These are phyloP conservation scores for Rhizopogon salebrosus DNA, from an alignment of 768 basidiomycete species.

Conservation along the genomic window DNA sequence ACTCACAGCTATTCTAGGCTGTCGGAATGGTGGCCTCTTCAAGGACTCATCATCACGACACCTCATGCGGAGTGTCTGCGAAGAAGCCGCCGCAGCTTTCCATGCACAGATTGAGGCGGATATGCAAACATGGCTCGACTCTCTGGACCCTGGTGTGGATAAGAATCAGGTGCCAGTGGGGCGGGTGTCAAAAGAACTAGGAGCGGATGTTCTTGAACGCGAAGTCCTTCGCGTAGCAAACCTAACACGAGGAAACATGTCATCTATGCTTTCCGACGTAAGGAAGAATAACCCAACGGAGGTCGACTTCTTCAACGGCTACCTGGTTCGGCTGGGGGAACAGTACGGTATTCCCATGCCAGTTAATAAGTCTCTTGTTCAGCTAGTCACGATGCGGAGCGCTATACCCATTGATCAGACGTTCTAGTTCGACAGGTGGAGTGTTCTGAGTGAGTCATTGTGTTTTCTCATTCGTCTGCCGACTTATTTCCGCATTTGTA, in stretches of 20 bases:
- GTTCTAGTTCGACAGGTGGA: constrained; percentile 7
- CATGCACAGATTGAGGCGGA: constrained; percentile 43
- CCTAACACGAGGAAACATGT: constrained; percentile 61
- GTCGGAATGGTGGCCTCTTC: constrained; percentile 75
- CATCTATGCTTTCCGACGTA: constrained; percentile 78
- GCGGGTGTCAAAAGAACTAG: constrained; percentile 44
- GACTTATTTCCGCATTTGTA: neutral
- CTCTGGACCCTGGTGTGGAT: constrained; percentile 19
- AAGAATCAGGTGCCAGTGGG: constrained; percentile 24
- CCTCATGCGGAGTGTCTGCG: constrained; percentile 51
- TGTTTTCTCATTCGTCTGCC: neutral
- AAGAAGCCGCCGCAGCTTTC: constrained; percentile 68
- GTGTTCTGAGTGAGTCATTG: neutral
- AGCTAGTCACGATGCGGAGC: constrained; percentile 56
- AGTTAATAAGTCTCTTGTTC: constrained; percentile 46
- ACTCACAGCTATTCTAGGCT: constrained; percentile 74
- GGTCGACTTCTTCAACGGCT: constrained; percentile 80
- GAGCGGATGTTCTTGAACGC: constrained; percentile 38
- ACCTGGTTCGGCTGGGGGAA: constrained; percentile 59
- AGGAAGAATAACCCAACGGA: constrained; percentile 61
- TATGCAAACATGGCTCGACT: constrained; percentile 17
- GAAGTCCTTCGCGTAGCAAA: constrained; percentile 57
- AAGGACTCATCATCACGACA: constrained; percentile 34
- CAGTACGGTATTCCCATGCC: constrained; percentile 54
- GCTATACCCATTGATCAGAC: constrained; percentile 49